Percentiles rank a stretch among this genome's conserved stretches.
phyloP scores from a whole-genome alignment of 176 grass and related monocot species.

The Oryza nivara region DNA sequence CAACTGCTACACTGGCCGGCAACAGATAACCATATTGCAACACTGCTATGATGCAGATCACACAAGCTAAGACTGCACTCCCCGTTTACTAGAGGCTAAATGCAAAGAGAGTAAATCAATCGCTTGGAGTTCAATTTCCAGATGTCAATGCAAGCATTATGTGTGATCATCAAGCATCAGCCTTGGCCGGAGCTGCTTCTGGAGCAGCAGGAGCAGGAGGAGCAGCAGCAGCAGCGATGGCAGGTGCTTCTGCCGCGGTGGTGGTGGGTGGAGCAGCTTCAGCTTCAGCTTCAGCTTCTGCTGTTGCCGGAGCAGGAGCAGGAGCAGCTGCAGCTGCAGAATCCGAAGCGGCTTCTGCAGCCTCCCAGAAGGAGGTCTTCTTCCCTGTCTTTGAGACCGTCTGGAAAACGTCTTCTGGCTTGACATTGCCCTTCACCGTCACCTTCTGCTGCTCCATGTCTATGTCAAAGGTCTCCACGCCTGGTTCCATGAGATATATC shows the following conservation, averaged over 20 bases:
- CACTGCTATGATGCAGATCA: not conserved
- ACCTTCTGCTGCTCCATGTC: constrained; percentile 89
- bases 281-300: not conserved
- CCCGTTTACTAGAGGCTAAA: not conserved
- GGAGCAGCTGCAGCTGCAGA: constrained; percentile 5
- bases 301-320: not conserved
- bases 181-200: constrained; percentile 23
- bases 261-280: not conserved
- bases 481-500: constrained; percentile 42
- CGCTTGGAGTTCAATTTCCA: not conserved
- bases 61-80: not conserved
- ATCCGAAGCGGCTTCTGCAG: constrained; percentile 17
- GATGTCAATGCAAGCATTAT: not conserved
- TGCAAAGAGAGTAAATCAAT: not conserved
- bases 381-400: constrained; percentile 90
- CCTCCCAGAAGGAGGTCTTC: constrained; percentile 78
- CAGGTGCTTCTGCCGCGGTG: not conserved
- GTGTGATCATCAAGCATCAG: constrained; percentile 8
- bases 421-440: constrained; percentile 81
- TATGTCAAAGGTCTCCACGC: constrained; percentile 84
- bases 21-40: not conserved
- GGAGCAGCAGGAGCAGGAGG: not conserved
- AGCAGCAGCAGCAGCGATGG: not conserved
- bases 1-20: constrained; percentile 10
- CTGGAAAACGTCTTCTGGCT: constrained; percentile 75